These are phyloP conservation scores for Antitrichia curtipendula DNA, from an alignment of 225 moss, liverwort and hornwort genomes.

Conservation along the genomic window DNA sequence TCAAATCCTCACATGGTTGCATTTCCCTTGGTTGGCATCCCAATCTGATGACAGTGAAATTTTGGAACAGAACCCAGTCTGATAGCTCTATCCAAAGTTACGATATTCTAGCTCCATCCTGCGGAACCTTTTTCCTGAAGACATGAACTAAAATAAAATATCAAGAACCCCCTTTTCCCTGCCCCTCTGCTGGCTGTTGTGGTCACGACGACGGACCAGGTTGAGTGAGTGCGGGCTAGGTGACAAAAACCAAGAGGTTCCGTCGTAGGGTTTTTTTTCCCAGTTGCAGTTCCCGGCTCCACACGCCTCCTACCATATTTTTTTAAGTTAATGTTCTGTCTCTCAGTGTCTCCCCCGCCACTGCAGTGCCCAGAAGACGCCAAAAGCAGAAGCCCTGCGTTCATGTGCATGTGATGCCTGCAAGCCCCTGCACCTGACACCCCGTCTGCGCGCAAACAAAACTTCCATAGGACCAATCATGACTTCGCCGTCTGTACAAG, in stretches of 20 bases:
- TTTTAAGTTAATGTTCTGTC: too few species aligned
- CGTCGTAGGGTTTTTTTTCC: too few species aligned
- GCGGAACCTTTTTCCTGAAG: too few species aligned
- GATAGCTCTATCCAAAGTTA: not conserved
- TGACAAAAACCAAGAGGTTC: not conserved
- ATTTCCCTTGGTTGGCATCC: not conserved
- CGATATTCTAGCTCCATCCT: not conserved
- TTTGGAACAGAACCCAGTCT: not conserved
- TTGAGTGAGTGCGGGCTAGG: not conserved
- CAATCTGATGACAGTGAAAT: not conserved
- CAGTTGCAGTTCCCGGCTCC: not conserved
- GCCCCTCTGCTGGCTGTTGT: too few species aligned
- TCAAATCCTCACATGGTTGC: not conserved
- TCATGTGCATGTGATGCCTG: conserved; percentile 4
- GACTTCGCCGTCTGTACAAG: not conserved
- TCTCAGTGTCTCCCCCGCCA: not conserved
- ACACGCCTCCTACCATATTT: not conserved
- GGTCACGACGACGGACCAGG: not conserved
- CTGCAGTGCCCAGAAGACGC: not conserved
- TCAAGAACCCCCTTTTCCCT: too few species aligned
- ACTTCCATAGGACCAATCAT: conserved; percentile 1
- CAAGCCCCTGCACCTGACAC: not conserved
- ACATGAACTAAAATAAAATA: not conserved
- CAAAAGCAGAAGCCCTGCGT: not conserved
- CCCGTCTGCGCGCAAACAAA: not conserved